Base-by-base conservation (phyloP, 2,329 filamentous ascomycete species). In the Claviceps quebecensis region DNA sequence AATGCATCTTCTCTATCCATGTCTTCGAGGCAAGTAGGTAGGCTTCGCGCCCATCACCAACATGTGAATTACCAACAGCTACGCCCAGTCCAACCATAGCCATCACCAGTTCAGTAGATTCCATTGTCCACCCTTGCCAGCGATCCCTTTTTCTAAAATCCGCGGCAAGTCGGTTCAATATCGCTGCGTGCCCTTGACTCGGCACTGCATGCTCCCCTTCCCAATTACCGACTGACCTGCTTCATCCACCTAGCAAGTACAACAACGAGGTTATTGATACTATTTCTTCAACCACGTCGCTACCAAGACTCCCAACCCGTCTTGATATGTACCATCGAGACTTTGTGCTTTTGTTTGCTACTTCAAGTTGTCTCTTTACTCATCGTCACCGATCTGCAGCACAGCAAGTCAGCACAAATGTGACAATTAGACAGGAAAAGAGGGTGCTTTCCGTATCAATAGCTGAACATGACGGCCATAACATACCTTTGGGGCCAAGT, bases 401-500 rank as follows among this genome's bases (percentile, higher is more conserved):
- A 47, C 11, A 5, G 29, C 48, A 29, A 26, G 17, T 34, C 43
- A 36, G 52, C 23, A 29, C 26, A 13, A 45, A n/a, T 45, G 16
- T n/a, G 16, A 36, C 39, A 34, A 11, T 1, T 6, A 26, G 5
- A 9, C 8, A 17, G 11, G n/a, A 41, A 37, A 14, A 13, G 22
- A 38, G 13, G 9, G 13, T 11, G 39, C 13, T 22, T 36, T 11
- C 29, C 9, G 14, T 38, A 14, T 23, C 7, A 39, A n/a, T 16
- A 14, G 19, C 46, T 4, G 1, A 38, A 41, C 2, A 8, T n/a
- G 5, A 19, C 22, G 1, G 22, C 6, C 14, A 26, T 36, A 46
- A 65, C 78, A 54, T 72, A 93, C 93, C 89, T 98, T 98, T 58
- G 93, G 93, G 58, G 93, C 93, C 61, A 98, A 81, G 72, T 97